A percentile compares a stretch with the other conserved stretches of the same genome.
These are phyloP conservation scores for Clavispora santaluciae DNA, from an alignment of 805 yeast genomes.

Conservation along the genomic window DNA sequence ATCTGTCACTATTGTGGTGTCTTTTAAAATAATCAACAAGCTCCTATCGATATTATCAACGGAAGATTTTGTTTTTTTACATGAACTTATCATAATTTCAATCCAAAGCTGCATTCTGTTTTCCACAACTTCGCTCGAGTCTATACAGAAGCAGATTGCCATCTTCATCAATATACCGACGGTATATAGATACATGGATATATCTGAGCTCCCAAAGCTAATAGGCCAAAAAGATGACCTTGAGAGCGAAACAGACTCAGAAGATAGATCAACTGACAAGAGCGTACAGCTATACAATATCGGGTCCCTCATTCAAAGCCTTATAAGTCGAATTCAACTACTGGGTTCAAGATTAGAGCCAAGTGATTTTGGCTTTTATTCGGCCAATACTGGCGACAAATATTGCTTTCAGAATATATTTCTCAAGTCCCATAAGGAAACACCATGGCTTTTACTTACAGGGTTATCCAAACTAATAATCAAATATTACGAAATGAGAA, in stretches of 20 bases:
- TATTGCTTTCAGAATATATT: slow-evolving; percentile 21
- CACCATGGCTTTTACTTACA: slow-evolving; percentile 38
- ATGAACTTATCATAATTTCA: slow-evolving; percentile 36
- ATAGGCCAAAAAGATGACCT: slow-evolving; percentile 10
- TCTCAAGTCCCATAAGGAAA: slow-evolving; percentile 15
- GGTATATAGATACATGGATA: slow-evolving; percentile 32
- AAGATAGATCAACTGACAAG: background rate
- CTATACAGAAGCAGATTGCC: slow-evolving; percentile 39
- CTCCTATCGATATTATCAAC: slow-evolving; percentile 40
- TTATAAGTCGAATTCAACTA: slow-evolving; percentile 14
- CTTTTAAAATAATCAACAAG: slow-evolving; percentile 43
- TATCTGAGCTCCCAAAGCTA: slow-evolving; percentile 20
- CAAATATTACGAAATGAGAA: slow-evolving; percentile 26
- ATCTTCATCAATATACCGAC: slow-evolving; percentile 42
- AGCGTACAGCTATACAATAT: slow-evolving; percentile 15
- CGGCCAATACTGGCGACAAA: slow-evolving; percentile 14
- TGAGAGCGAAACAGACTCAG: background rate
- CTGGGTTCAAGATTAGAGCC: slow-evolving; percentile 9
- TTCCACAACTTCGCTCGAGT: slow-evolving; percentile 38
- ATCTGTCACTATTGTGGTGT: slow-evolving; percentile 16
- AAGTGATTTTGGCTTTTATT: slow-evolving; percentile 11
- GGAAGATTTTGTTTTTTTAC: slow-evolving; percentile 32
- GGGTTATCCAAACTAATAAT: slow-evolving; percentile 31
- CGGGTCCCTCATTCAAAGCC: slow-evolving; percentile 20
- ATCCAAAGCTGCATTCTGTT: slow-evolving; percentile 29